A percentile compares a stretch with the other conserved stretches of the same genome.
These are phyloP conservation scores for Clohesyomyces aquaticus DNA, from an alignment of 495 filamentous ascomycete species.

Conservation along the genomic window DNA sequence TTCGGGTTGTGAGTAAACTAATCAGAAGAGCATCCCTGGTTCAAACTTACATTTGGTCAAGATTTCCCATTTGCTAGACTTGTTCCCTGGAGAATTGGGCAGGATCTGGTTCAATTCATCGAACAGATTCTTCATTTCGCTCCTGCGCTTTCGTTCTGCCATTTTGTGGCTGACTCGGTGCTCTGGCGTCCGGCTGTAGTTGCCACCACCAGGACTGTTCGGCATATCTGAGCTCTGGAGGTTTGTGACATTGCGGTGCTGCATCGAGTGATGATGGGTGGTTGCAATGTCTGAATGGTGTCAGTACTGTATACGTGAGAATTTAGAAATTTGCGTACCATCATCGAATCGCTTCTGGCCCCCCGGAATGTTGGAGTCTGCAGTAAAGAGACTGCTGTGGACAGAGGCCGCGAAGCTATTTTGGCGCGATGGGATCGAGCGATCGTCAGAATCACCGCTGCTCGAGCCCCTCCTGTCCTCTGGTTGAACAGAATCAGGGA, in stretches of 20 bases:
- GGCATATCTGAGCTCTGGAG: conserved; percentile 43
- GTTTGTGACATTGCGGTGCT: conserved; percentile 45
- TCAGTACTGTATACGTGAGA: conserved; percentile 7
- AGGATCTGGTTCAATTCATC: conserved; percentile 81
- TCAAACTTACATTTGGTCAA: conserved; percentile 78
- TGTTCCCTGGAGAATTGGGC: conserved; percentile 84
- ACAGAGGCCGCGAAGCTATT: conserved; percentile 49
- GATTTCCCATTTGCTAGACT: conserved; percentile 99
- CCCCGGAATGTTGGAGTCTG: conserved; percentile 44
- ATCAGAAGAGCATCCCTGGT: not conserved
- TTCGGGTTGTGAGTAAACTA: conserved; percentile 17
- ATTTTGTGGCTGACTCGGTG: conserved; percentile 94
- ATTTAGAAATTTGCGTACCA: conserved; percentile 31
- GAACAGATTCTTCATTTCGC: conserved; percentile 98
- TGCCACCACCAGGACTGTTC: conserved; percentile 41
- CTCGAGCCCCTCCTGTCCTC: conserved; percentile 44
- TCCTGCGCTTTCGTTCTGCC: conserved; percentile 91
- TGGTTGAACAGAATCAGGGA: conserved; percentile 45
- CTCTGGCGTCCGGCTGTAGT: conserved; percentile 91
- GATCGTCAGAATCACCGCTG: conserved; percentile 47
- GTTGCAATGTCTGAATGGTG: conserved; percentile 40
- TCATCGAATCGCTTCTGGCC: conserved; percentile 49
- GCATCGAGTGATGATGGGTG: conserved; percentile 51
- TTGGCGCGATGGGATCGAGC: conserved; percentile 43
- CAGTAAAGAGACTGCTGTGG: conserved; percentile 49